A percentile compares a stretch with the other conserved stretches of the same genome.
phyloP scores from a whole-genome alignment of 768 basidiomycete species.

The Pleurotus tuber-regium region DNA sequence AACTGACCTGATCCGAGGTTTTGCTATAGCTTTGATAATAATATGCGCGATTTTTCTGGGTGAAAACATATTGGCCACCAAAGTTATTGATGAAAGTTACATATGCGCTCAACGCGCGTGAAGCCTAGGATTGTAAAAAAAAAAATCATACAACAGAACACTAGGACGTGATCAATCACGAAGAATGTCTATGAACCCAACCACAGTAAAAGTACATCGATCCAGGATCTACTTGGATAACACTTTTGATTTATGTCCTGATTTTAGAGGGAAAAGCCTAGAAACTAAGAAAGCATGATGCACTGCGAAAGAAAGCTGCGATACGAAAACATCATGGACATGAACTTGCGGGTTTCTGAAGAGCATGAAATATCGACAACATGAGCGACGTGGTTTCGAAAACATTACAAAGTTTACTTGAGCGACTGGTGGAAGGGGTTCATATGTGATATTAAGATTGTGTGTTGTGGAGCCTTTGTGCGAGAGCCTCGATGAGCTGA shows the following conservation, averaged over 20 bases:
- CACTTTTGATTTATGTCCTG: neutral
- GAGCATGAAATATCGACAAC: neutral
- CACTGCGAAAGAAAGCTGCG: neutral
- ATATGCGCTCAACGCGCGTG: too few relatives aligned
- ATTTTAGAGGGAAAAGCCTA: neutral
- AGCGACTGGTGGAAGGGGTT: neutral
- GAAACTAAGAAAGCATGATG: neutral
- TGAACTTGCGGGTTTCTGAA: neutral
- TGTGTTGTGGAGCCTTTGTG: constrained; percentile 43
- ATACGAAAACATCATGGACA: neutral
- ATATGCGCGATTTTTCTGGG: too few relatives aligned
- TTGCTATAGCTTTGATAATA: too few relatives aligned
- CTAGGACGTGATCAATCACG: too few relatives aligned
- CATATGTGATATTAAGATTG: neutral
- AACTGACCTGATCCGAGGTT: too few relatives aligned
- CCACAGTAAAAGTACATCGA: neutral
- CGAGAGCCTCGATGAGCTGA: constrained; percentile 63
- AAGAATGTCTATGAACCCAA: neutral
- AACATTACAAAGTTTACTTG: too few relatives aligned
- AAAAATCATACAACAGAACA: too few relatives aligned
- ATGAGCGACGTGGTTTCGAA: neutral
- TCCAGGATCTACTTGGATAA: neutral
- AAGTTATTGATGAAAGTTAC: too few relatives aligned
- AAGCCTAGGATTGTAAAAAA: too few relatives aligned
- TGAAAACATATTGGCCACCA: too few relatives aligned